Evolutionary conservation across 1,284 basidiomycete genomes (phyloP).

Genomic region (Laetiporus sulphureus): DNA sequence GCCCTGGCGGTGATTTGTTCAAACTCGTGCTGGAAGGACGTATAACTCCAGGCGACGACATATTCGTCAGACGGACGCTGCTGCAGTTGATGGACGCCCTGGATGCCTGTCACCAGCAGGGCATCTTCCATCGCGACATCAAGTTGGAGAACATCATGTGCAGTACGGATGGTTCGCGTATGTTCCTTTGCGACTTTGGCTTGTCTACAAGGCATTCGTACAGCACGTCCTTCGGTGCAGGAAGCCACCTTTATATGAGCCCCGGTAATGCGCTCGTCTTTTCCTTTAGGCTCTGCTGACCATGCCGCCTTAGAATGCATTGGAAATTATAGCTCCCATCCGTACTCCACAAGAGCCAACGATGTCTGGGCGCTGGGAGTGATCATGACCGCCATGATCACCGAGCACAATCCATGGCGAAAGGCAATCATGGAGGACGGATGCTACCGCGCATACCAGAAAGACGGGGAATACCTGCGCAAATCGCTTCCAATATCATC

Average conservation of each 20-base stretch:
- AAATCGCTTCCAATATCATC: conserved; percentile 72
- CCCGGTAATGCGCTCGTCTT: conserved; percentile 28
- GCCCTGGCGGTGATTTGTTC: conserved; percentile 31
- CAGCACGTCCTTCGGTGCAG: conserved; percentile 45
- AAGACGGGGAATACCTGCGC: conserved; percentile 61
- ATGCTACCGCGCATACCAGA: conserved; percentile 45
- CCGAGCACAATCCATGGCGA: conserved; percentile 89
- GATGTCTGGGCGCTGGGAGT: conserved; percentile 27
- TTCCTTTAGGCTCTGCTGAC: background rate
- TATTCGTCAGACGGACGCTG: conserved; percentile 32
- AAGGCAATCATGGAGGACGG: conserved; percentile 67
- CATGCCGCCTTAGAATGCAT: conserved; percentile 20
- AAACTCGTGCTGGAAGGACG: conserved; percentile 16
- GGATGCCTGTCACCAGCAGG: conserved; percentile 49
- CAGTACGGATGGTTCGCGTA: conserved; percentile 33
- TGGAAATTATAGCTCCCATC: conserved; percentile 8
- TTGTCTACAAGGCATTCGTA: conserved; percentile 49
- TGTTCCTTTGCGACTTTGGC: conserved; percentile 65
- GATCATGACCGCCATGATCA: conserved; percentile 63
- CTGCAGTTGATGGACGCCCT: conserved; percentile 60
- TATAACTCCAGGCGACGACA: conserved; percentile 19
- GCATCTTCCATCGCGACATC: conserved; percentile 66
- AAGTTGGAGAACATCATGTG: conserved; percentile 75
- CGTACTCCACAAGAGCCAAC: conserved; percentile 21
- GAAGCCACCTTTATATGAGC: conserved; percentile 55